phyloP scores from a whole-genome alignment of 352 stramenopile genomes.

The Pythium inflatum region DNA sequence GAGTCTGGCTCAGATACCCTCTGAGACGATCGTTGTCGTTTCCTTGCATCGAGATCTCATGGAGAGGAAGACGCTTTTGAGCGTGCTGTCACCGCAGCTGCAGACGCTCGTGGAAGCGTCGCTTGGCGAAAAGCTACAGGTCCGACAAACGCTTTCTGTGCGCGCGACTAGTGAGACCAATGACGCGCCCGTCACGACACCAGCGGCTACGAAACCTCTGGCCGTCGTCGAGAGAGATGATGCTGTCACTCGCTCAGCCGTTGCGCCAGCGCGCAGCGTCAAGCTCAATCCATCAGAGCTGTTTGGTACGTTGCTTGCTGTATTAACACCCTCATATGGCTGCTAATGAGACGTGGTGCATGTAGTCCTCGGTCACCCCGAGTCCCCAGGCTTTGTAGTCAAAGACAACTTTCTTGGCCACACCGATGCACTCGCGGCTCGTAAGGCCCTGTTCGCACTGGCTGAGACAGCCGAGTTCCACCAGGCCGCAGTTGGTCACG shows the following conservation, averaged over 20 bases:
- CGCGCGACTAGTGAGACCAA: not conserved
- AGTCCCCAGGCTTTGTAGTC: conserved; percentile 60
- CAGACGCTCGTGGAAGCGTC: conserved; percentile 67
- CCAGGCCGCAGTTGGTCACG: conserved; percentile 52
- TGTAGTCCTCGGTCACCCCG: conserved; percentile 48
- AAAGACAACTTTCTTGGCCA: conserved; percentile 53
- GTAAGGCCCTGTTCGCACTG: conserved; percentile 43
- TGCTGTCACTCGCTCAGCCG: not conserved
- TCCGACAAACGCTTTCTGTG: conserved; percentile 17
- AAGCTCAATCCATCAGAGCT: conserved; percentile 65
- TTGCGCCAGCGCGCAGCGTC: not conserved
- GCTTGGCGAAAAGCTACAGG: conserved; percentile 46
- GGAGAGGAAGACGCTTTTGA: conserved; percentile 46
- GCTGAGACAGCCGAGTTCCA: conserved; percentile 41
- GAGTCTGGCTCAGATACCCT: conserved; percentile 7
- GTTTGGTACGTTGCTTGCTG: conserved; percentile 45
- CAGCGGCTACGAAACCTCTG: not conserved
- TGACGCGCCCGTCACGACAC: too few species aligned
- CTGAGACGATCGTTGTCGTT: too few species aligned
- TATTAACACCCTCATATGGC: too few species aligned
- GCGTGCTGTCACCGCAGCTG: conserved; percentile 63
- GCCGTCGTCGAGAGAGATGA: not conserved
- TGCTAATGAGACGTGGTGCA: not conserved
- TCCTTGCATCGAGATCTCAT: conserved; percentile 8
- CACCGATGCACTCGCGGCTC: conserved; percentile 39